Evolutionary conservation across 129 eudicot species (phyloP).

Genomic region (Centrapalus pauciflorus): DNA sequence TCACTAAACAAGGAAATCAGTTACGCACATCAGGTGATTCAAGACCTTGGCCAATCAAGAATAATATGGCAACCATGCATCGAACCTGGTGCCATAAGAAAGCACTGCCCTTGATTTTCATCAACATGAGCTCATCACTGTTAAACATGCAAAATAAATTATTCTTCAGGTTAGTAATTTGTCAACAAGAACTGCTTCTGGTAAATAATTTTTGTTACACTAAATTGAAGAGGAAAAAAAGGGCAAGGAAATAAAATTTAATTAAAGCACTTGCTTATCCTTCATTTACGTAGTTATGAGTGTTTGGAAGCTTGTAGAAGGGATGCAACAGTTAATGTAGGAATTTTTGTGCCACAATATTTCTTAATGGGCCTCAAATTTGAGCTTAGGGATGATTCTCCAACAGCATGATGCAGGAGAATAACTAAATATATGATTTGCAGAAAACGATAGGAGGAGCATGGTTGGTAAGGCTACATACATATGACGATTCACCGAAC

Average conservation of each 20-base stretch:
- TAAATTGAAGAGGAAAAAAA: constrained; percentile 4
- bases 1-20: constrained; percentile 7
- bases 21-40: constrained; percentile 79
- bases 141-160: constrained; percentile 29
- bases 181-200: not conserved
- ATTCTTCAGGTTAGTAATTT: not conserved
- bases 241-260: not conserved
- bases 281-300: no score
- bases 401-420: no score
- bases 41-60: constrained; percentile 87
- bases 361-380: no score
- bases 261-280: not conserved
- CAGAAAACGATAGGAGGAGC: no score
- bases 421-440: no score
- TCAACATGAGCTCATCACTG: constrained; percentile 57
- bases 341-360: no score
- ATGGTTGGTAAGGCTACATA: no score
- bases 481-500: no score
- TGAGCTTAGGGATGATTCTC: no score
- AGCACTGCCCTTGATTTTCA: constrained; percentile 88
- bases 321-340: no score
- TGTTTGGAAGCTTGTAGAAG: no score
- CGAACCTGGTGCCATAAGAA: constrained; percentile 98
- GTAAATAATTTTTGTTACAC: not conserved
- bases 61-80: constrained; percentile 95